Base-by-base conservation (phyloP, 2,329 filamentous ascomycete genomes). In the Cladophialophora psammophila region DNA sequence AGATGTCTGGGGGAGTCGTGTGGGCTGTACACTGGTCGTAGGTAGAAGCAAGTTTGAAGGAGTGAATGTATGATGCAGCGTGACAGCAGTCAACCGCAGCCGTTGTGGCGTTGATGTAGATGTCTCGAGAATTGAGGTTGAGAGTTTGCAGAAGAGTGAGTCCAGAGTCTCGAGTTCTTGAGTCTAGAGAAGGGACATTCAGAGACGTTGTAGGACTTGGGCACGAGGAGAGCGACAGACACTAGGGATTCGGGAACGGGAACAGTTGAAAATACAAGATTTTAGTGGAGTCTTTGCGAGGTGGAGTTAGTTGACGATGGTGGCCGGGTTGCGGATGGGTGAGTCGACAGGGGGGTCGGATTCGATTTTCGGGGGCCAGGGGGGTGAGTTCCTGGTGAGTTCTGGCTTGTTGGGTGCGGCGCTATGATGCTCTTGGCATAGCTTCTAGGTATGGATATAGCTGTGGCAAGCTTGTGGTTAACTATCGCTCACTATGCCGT, bases 201-300 rank as follows among this genome's bases (percentile, higher is more conserved):
- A 26, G 26, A 26, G 45, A 50, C 20, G 45, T 50, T 50, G 45
- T 50, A 50, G 13, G 45, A 20, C 26, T 20, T 50, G 45, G 45
- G 20, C 20, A 50, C 18, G 10, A 50, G 45, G 20, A 50, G 45
- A 31, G 45, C 20, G 45, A 50, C 18, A 53, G 40, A n/a, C 48
- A 42, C 26, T 36, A 61, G 48, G 7, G 18, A 31, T 31, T 34
- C 36, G 36, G 32, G 4, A 8, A 60, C 42, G 48, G 59, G 48
- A 54, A 40, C 45, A 31, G 59, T 53, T 20, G 59, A 61, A 54
- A 61, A 61, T 61, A 52, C 58, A 55, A 60, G 65, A 56, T 64
- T 35, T 35, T 64, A 42, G 56, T 63, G 60, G 60, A 63, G 52
- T 12, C 31, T 5, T 8, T 55, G 34, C 31, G 13, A 55, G 55